Base-by-base conservation (phyloP, 148 eudicot genomes). In the Heliamphora exappendiculata region DNA sequence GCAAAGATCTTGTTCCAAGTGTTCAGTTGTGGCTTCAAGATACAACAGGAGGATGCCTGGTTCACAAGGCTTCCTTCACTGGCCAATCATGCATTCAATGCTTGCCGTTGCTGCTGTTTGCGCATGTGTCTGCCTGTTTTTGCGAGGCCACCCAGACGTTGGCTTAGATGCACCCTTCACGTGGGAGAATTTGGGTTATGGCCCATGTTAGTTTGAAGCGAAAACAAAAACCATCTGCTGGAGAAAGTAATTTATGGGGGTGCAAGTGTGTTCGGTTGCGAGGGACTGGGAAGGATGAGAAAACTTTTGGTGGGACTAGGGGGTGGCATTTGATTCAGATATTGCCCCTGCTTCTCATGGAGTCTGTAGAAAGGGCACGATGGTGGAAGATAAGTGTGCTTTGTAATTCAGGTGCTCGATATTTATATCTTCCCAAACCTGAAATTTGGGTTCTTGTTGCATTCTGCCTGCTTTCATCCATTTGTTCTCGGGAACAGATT, bases 21-120 rank as follows among this genome's bases (percentile, higher is more conserved):
- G 97, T 81, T 88, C 90, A 53, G 70, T 72, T 72, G 86, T 81
- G 80, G 81, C 81, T 75, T 54, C 70, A 57, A 83, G 81, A 57
- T 74, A 47, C 82, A 82, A 74, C 67, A 75, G 83, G 74, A 85
- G 82, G 74, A 78, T 85, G 82, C 71, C 76, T 26, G 83, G 86
- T 41, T 82, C 92, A 8, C 84, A 74, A 29, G 84, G 87, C 53
- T 79, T 92, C 68, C 90, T 91, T 73, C 88, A 91, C 64, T 87
- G 89, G 20, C 94, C 98, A 10, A 86, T 84, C 67, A 84, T 93
- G 39, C 94, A 89, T 60, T 91, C 98, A 13, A 87, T 93, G 88
- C 94, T 91, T 51, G 89, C 89, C 47, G 82, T 93, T 63, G 98
- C 97, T 11, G 94, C 97, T 42, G 98, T 93, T 26, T 93, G 98